Evolutionary conservation across 441 rosid species (phyloP), one percentile per base, ranked within the genome.

Genomic region (Populus tomentosa): DNA sequence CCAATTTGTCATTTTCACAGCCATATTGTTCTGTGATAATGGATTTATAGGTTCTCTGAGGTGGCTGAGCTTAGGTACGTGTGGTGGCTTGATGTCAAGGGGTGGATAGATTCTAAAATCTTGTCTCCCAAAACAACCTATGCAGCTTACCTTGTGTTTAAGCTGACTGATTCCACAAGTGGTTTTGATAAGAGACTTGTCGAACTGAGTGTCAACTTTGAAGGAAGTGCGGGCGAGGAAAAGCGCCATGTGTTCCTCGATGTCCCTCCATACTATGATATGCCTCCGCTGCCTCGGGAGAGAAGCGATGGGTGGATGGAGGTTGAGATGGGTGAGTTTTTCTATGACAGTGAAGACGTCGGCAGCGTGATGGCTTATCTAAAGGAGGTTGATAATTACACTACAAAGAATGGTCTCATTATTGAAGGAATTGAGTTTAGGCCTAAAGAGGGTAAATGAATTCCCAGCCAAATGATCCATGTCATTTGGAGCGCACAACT

Each of bases 401-500:
- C 38, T 38, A 32, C 56, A 64, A 85, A 81, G 82, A 6, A 53
- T 3, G 88, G 90, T 53, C 77, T 89, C 72, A n/a, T 89, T 71
- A 42, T 89, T 10, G 85, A 87, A 71, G 94, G 90, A 30, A 82
- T 90, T 18, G 94, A 86, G 36, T 70, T 89, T 0, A 80, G 90
- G 78, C 91, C 91, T 68, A 80, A 83, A 80, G 59, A 18, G 40
- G 21, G 21, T 20, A 9, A 2, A 23, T 71, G 26, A 50, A 71
- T 46, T 21, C 13, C 40, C 21, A 14, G 10, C 67, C 24, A 8
- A 13, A 24, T 64, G 67, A 24, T 28, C 13, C 1, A 24, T 23
- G 6, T 10, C 28, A 24, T 62, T 21, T 46, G 53, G 4, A 46
- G 16, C 53, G 1, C 1, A 0, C 53, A 13, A 46, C 53, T n/a